phyloP scores from a whole-genome alignment of 176 grass and related monocot species.

The Paspalum vaginatum region DNA sequence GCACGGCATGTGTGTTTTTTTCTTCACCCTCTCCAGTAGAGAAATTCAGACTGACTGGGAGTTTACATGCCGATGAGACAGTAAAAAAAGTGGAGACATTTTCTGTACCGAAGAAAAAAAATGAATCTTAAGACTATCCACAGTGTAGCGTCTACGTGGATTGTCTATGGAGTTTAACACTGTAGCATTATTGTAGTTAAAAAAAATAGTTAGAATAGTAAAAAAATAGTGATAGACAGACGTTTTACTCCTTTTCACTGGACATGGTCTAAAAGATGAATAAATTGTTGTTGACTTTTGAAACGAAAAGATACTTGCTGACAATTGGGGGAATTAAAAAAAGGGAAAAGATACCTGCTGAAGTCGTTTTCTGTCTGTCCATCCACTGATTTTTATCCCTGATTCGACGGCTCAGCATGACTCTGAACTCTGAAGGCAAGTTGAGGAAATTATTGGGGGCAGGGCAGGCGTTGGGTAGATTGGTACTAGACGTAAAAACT shows the following conservation, averaged over 20 bases:
- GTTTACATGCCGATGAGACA: neutral
- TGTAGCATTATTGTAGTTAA: too few species aligned
- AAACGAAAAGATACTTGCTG: neutral
- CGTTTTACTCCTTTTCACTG: too few species aligned
- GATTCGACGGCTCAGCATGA: neutral
- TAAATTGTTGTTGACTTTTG: neutral
- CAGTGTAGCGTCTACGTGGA: too few species aligned
- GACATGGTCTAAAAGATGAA: neutral
- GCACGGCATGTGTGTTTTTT: neutral
- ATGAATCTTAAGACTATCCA: too few species aligned
- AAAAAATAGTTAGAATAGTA: too few species aligned
- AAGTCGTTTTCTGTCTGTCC: conserved; percentile 5
- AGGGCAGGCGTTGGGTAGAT: neutral
- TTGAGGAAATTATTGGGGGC: neutral
- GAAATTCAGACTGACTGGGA: neutral
- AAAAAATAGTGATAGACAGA: too few species aligned
- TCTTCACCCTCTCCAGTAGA: neutral
- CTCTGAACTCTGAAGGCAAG: neutral
- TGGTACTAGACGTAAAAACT: neutral
- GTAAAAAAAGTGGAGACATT: neutral
- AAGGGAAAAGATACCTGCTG: neutral
- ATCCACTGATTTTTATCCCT: neutral
- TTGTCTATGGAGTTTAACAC: too few species aligned
- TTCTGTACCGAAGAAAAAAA: too few species aligned
- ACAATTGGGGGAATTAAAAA: too few species aligned